These are phyloP conservation scores for Alternaria dauci DNA, from an alignment of 2,329 filamentous ascomycete genomes.

Conservation along the genomic window DNA sequence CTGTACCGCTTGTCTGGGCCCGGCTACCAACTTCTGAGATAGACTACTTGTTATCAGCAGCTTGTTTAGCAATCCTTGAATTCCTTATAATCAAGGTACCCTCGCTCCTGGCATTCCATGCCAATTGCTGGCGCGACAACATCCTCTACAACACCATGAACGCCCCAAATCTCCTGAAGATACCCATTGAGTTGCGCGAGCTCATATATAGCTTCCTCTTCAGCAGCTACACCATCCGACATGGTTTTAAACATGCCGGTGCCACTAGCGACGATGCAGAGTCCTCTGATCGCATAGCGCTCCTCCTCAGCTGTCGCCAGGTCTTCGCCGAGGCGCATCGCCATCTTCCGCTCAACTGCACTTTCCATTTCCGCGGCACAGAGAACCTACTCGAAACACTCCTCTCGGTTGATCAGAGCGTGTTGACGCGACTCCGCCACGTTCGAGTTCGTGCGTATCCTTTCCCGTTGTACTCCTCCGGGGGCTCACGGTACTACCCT, in stretches of 20 bases:
- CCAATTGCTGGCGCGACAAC: constrained; percentile 17
- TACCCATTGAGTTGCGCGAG: constrained; percentile 46
- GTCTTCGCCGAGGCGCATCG: constrained; percentile 44
- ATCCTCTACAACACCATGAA: constrained; percentile 17
- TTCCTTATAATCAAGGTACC: neutral
- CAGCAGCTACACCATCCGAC: constrained; percentile 38
- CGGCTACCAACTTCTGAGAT: constrained; percentile 1
- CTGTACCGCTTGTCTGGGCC: constrained; percentile 1
- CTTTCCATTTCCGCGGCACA: constrained; percentile 46
- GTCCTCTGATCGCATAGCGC: constrained; percentile 36
- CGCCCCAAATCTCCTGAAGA: constrained; percentile 36
- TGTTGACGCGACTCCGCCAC: constrained; percentile 44
- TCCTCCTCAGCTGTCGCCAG: constrained; percentile 44
- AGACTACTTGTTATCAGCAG: constrained; percentile 10
- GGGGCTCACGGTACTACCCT: constrained; percentile 39
- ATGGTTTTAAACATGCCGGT: constrained; percentile 35
- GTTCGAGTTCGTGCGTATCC: constrained; percentile 44
- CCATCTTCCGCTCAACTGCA: constrained; percentile 42
- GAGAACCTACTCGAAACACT: constrained; percentile 46
- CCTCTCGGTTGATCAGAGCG: constrained; percentile 39
- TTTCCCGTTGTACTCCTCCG: constrained; percentile 42
- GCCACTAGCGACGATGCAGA: constrained; percentile 1
- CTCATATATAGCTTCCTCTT: constrained; percentile 48
- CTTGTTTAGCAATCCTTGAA: neutral
- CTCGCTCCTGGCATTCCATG: constrained; percentile 12